Base-by-base conservation (phyloP, 208 protist genomes). In the Phytomonas serpens region DNA sequence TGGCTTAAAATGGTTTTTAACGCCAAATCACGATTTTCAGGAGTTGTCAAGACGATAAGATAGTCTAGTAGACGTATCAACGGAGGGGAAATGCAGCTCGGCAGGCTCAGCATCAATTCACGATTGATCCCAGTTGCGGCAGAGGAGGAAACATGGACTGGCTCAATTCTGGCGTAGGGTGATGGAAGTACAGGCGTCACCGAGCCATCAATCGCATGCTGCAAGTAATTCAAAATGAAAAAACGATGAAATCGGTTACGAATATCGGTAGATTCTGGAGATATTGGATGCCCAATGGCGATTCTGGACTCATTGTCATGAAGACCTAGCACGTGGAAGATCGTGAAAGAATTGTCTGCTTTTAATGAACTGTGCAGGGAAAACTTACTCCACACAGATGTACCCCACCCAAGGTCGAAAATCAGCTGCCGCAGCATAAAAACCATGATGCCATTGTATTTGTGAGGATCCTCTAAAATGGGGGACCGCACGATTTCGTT, bases 291-390 rank as follows among this genome's bases (percentile, higher is more conserved):
- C 74, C 86, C 85, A 64, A 78, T 76, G 4, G 79, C 68, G 32
- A 79, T 78, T 11, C 77, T 79, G 14, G 79, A 79, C 42, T 89
- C 85, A 64, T 93, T 84, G 70, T 93, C 88, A 73, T 87, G 85
- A 31, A 93, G 74, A 2, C 88, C 88, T 4, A 93, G 74, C 2
- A 91, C 68, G 71, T 93, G 82, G 52, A 89, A 93, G 34, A 88
- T 78, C 16, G 79, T 62, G 27, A 79, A 84, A 1, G 84, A 77
- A 57, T 87, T 93, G 16, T 76, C 47, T 23, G 63, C 67, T 4
- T 11, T 3, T 31, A 52, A 63, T 4, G 13, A n/a, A 7, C 47
- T 2, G 0, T 57, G 2, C 47, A 57, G 7, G 19, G 47, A 1
- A 57, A 57, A 27, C 34, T 67, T 67, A 37, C 63, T 19, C 5